Evolutionary conservation across 345 rosid species (phyloP).

Genomic region (Lumnitzera racemosa): DNA sequence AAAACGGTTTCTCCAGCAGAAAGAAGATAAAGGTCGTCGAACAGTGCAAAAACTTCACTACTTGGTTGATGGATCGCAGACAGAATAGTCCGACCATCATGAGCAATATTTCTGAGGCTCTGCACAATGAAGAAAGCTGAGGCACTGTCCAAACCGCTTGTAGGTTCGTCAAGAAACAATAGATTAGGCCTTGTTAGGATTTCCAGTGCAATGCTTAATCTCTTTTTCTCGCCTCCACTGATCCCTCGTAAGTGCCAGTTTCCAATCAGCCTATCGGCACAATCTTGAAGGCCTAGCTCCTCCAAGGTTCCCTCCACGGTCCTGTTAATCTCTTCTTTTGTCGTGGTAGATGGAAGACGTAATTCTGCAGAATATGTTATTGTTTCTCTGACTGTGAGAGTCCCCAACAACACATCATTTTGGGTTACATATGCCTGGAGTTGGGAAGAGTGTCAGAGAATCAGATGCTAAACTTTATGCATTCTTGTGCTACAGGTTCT

Average conservation of each 20-base stretch:
- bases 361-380: slow-evolving; percentile 50
- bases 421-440: slow-evolving; percentile 73
- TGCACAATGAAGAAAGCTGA: slow-evolving; percentile 60
- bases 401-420: slow-evolving; percentile 51
- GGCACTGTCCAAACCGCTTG: slow-evolving; percentile 73
- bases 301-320: slow-evolving; percentile 41
- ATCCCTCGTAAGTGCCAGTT: slow-evolving; percentile 68
- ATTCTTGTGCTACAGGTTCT: too few relatives aligned
- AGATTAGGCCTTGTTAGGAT: slow-evolving; percentile 47
- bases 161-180: slow-evolving; percentile 70
- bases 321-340: slow-evolving; percentile 29
- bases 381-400: slow-evolving; percentile 65
- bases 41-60: slow-evolving; percentile 59
- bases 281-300: slow-evolving; percentile 65
- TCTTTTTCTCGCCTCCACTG: slow-evolving; percentile 71
- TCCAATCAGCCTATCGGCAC: slow-evolving; percentile 45
- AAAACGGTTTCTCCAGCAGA: slow-evolving; percentile 60
- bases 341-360: slow-evolving; percentile 43
- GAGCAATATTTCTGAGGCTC: slow-evolving; percentile 44
- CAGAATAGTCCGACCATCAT: slow-evolving; percentile 45
- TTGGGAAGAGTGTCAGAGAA: too few relatives aligned
- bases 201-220: slow-evolving; percentile 61
- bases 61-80: slow-evolving; percentile 74
- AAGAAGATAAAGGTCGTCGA: slow-evolving; percentile 59
- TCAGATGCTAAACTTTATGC: too few relatives aligned